Base-by-base conservation (phyloP, 2,329 filamentous ascomycete species). In the Fusarium buharicum region DNA sequence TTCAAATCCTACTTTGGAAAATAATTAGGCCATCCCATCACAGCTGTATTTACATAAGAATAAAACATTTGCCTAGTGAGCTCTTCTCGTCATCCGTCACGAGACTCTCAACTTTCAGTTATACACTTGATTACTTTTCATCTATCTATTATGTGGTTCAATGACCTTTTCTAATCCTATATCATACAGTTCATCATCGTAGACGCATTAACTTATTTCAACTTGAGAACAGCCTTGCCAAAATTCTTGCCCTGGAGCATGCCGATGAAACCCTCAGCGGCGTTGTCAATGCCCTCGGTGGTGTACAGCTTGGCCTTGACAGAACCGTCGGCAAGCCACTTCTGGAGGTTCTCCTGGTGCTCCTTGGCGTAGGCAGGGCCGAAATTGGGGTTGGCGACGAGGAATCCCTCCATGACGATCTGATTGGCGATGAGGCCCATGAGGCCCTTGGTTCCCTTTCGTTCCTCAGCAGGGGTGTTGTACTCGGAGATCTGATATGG, bases 201-300 rank as follows among this genome's bases (percentile, higher is more conserved):
- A 13, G 45, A 34, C 41, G 2, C 24, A 39, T 50, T 48, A 41
- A 59, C 40, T 34, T 62, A 62, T 51, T 46, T 59, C n/a, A 84
- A 75, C 81, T 91, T 90, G 70, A 95, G 71, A 18, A 95, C 84
- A 14, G 91, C 90, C 84, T 96, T 96, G 67, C 92, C 92, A 77
- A 93, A 91, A 80, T 96, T 96, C 76, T 90, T 84, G 43, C 92
- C 92, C 70, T 85, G 75, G 50, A 95, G 82, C 80, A 96, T 87
- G 12, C 87, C 90, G 12, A 94, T 76, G 58, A 96, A 82, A 0
- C 89, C 92, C 53, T 93, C 85, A 6, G 86, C 79, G 1, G 88
- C 89, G n/a, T 91, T 87, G 59, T 96, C 92, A 57, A 96, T 93
- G 17, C 92, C 91, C 50, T 88, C 82, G 0, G 89, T 92, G 55